Evolutionary conservation across 495 filamentous ascomycete species (phyloP), one percentile per base, ranked within the genome.

Genomic region (Hypomontagnella monticulosa): DNA sequence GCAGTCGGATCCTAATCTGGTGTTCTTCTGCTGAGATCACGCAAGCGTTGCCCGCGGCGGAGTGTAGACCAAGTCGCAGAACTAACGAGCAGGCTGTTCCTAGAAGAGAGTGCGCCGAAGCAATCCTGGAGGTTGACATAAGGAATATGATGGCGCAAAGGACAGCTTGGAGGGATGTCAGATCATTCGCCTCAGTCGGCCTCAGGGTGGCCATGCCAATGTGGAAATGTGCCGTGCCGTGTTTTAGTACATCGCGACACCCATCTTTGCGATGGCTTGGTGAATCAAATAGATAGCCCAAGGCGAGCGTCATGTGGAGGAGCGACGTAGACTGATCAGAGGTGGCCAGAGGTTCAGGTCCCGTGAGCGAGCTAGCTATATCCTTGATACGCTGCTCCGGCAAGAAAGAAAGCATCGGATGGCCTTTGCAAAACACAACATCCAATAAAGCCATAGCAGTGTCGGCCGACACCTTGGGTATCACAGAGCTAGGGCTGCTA

Each of bases 131-230:
- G 4, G 49, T 38, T 5, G 49, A 53, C 8, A 53, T 40, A 33
- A 53, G 49, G 10, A 53, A 53, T 8, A 53, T 23, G 49, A 53
- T 53, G 16, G 49, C 49, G 34, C 49, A 53, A 20, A 53, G 49
- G 16, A 40, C n/a, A 10, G 49, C 49, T 23, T 53, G 49, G n/a
- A 53, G 16, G 49, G 33, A 38, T 33, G 9, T 14, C 12, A 38
- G 32, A 23, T 53, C 49, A 14, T 53, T 53, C 7, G 10, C 19
- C 34, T 53, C 14, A 32, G 38, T 53, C 18, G 34, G 34, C 15
- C 11, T 53, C n/a, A 53, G 15, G 32, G 18, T 10, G n/a, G 49
- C 32, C 14, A 53, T n/a, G 19, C 49, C 49, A 12, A 15, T 16
- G 20, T 53, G 49, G 18, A 38, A 53, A 11, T 53, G 49, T n/a